Conservation (phyloP, 1,284 basidiomycete genomes). For the Tetrapyrgos nigripes region DNA sequence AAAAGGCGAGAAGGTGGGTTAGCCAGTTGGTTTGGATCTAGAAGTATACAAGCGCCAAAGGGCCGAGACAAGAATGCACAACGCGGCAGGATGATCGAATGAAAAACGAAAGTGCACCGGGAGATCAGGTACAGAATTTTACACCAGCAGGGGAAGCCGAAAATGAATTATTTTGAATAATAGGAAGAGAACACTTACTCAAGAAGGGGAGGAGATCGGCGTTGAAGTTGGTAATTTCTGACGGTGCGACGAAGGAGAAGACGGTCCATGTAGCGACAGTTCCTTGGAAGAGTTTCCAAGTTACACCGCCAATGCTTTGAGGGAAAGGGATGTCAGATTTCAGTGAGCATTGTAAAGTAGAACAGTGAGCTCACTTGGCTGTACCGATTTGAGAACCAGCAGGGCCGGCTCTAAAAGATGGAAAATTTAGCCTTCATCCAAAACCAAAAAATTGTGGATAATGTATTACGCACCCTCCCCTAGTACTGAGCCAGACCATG, state of each 20-base stretch:
- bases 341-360: neutral
- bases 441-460: neutral
- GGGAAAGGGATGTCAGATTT: neutral
- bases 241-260: conserved; percentile 44
- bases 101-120: no score
- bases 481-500: conserved; percentile 43
- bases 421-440: neutral
- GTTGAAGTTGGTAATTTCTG: conserved; percentile 40
- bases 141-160: no score
- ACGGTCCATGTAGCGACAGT: conserved; percentile 42
- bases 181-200: conserved; percentile 27
- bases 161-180: neutral
- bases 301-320: conserved; percentile 43
- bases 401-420: conserved; percentile 31
- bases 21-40: no score
- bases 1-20: neutral
- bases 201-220: conserved; percentile 42
- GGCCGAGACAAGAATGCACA: no score
- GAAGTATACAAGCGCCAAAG: no score
- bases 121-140: no score
- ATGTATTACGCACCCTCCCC: conserved; percentile 32
- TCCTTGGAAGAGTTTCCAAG: conserved; percentile 42
- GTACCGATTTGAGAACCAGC: conserved; percentile 41
- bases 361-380: conserved; percentile 32
- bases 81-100: no score